These are phyloP conservation scores for Lentinus brumalis DNA, from an alignment of 768 basidiomycete species.

Conservation along the genomic window DNA sequence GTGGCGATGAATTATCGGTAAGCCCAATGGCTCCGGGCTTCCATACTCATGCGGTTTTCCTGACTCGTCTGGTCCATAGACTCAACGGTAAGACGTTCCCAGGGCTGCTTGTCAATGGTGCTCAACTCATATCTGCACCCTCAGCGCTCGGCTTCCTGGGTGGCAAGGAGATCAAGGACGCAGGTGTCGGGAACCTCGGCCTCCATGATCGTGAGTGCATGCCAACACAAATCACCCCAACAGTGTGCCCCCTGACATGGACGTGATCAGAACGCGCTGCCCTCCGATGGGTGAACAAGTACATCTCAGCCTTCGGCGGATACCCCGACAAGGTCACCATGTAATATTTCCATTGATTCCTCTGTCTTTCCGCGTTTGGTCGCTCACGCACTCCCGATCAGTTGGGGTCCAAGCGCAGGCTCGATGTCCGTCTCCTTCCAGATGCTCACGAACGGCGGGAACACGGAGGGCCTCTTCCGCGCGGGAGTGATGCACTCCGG, in stretches of 20 bases:
- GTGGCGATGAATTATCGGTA: slow-evolving; percentile 55
- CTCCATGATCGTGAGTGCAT: slow-evolving; percentile 47
- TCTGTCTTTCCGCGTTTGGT: too few relatives aligned
- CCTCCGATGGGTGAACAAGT: slow-evolving; percentile 40
- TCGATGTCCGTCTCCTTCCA: slow-evolving; percentile 37
- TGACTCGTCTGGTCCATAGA: too few relatives aligned
- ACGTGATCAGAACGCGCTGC: slow-evolving; percentile 1
- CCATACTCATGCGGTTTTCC: background rate
- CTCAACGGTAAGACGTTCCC: background rate
- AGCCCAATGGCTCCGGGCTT: background rate
- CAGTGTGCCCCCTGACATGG: background rate
- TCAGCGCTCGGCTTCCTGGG: slow-evolving; percentile 43
- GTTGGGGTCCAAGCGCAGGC: slow-evolving; percentile 42
- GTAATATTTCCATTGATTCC: slow-evolving; percentile 16
- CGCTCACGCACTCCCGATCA: slow-evolving; percentile 30
- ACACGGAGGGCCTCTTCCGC: slow-evolving; percentile 26
- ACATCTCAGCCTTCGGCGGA: slow-evolving; percentile 44
- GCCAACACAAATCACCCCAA: background rate
- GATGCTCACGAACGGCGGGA: slow-evolving; percentile 26
- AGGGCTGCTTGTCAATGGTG: background rate
- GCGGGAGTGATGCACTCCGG: slow-evolving; percentile 43
- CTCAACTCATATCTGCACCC: background rate
- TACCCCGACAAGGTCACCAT: slow-evolving; percentile 47
- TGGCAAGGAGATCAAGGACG: slow-evolving; percentile 41
- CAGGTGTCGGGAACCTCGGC: slow-evolving; percentile 48